phyloP scores from a whole-genome alignment of 1,139 yeast genomes.

The Suhomyces terraborum region DNA sequence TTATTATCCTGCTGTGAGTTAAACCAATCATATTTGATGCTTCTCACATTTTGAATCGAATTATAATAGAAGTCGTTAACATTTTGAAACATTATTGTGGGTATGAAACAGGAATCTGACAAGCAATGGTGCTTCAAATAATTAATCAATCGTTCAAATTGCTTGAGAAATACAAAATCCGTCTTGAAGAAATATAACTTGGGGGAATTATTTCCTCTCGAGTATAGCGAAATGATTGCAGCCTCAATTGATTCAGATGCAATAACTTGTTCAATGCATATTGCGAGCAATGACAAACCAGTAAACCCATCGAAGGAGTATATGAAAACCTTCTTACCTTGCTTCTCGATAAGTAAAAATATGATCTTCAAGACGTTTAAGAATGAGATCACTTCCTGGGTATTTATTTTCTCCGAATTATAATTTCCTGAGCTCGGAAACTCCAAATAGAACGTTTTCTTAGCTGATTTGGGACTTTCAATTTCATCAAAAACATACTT shows the following conservation, averaged over 20 bases:
- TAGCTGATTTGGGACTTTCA: constrained; percentile 7
- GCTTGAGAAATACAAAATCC: constrained; percentile 36
- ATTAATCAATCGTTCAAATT: constrained; percentile 34
- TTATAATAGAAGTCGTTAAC: constrained; percentile 17
- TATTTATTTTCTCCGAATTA: constrained; percentile 24
- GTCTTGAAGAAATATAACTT: constrained; percentile 36
- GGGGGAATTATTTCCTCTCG: constrained; percentile 16
- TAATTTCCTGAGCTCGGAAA: constrained; percentile 39
- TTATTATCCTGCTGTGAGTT: constrained; percentile 35
- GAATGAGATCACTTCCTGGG: constrained; percentile 31
- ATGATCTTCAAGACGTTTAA: constrained; percentile 38
- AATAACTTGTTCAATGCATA: constrained; percentile 21
- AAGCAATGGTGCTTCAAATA: constrained; percentile 20
- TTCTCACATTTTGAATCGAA: constrained; percentile 8
- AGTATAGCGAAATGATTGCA: constrained; percentile 17
- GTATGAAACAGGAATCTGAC: constrained; percentile 8
- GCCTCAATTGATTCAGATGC: constrained; percentile 24
- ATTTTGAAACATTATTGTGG: constrained; percentile 14
- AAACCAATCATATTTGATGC: constrained; percentile 37
- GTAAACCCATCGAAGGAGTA: constrained; percentile 47
- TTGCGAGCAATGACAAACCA: constrained; percentile 36
- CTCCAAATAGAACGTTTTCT: constrained; percentile 30
- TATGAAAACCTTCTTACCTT: constrained; percentile 31
- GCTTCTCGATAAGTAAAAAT: constrained; percentile 23
- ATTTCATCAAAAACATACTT: constrained; percentile 20